phyloP scores from a whole-genome alignment of 345 rosid species.

The Populus euphratica region DNA sequence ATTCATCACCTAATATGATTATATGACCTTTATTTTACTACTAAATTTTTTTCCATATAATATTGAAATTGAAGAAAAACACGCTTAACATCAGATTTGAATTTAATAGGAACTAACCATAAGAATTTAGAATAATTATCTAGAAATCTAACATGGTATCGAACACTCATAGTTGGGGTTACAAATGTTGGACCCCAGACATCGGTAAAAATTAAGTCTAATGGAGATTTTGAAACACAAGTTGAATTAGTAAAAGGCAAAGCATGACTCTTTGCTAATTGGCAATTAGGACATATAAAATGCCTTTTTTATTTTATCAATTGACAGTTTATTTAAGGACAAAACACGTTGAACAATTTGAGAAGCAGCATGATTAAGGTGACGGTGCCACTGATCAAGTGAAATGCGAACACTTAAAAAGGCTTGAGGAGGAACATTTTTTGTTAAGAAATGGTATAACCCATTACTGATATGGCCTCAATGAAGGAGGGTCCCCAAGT shows the following conservation, averaged over 20 bases:
- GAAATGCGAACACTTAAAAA: background rate
- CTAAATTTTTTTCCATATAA: background rate
- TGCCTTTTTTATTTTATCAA: too few relatives aligned
- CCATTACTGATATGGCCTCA: background rate
- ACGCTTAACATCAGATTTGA: background rate
- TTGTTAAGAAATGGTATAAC: background rate
- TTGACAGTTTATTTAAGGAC: background rate
- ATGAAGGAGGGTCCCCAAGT: too few relatives aligned
- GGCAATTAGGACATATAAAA: rapidly evolving
- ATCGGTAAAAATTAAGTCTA: too few relatives aligned
- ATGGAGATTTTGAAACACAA: background rate
- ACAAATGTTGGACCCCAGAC: background rate
- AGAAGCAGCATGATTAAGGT: background rate
- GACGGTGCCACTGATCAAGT: rapidly evolving
- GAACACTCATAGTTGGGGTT: background rate
- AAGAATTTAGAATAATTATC: background rate
- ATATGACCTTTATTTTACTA: too few relatives aligned
- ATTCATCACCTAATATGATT: background rate
- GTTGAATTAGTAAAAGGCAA: background rate
- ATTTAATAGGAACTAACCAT: background rate
- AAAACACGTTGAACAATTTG: background rate
- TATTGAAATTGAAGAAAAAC: background rate
- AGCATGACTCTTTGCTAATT: background rate
- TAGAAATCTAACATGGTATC: too few relatives aligned
- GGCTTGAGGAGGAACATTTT: background rate